Conservation (phyloP, 129 eudicot species). For the Sambucus nigra region DNA sequence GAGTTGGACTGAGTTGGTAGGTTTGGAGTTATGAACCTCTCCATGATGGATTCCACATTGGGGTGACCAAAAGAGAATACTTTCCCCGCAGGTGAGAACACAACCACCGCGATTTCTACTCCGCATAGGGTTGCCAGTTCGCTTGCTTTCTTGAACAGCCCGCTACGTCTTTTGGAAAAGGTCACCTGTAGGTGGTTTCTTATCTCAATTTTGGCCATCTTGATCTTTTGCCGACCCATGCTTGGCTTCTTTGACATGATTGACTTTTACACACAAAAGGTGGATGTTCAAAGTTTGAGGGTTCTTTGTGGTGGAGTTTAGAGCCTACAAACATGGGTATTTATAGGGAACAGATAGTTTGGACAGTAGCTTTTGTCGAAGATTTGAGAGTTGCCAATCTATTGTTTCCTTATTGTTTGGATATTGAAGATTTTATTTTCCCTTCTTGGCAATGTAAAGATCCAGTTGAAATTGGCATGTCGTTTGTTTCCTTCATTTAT, state of each 20-base stretch:
- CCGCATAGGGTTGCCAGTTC: constrained; percentile 25
- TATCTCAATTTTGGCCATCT: constrained; percentile 17
- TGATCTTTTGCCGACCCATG: constrained; percentile 24
- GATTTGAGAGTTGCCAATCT: too few species aligned
- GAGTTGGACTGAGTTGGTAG: not conserved
- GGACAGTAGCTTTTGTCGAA: too few species aligned
- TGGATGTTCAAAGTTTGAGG: not conserved
- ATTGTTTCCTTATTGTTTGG: too few species aligned
- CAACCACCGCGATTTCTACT: constrained; percentile 15
- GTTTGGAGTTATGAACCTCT: not conserved
- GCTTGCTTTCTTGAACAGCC: constrained; percentile 32
- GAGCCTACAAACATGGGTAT: not conserved
- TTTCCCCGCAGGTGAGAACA: constrained; percentile 24
- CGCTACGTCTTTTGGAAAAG: constrained; percentile 29
- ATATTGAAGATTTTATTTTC: too few species aligned
- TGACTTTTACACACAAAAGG: not conserved
- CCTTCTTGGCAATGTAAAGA: too few species aligned
- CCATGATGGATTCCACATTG: constrained; percentile 4
- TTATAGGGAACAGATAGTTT: not conserved
- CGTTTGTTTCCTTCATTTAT: too few species aligned
- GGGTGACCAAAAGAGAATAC: constrained; percentile 37
- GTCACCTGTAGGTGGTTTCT: constrained; percentile 24
- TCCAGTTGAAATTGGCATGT: too few species aligned
- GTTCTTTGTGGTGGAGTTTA: not conserved
- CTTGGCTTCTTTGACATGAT: too few species aligned